Percentiles rank a stretch among this genome's conserved stretches.
phyloP scores from a whole-genome alignment of 2,329 filamentous ascomycete genomes.

The Xylaria polymorpha region DNA sequence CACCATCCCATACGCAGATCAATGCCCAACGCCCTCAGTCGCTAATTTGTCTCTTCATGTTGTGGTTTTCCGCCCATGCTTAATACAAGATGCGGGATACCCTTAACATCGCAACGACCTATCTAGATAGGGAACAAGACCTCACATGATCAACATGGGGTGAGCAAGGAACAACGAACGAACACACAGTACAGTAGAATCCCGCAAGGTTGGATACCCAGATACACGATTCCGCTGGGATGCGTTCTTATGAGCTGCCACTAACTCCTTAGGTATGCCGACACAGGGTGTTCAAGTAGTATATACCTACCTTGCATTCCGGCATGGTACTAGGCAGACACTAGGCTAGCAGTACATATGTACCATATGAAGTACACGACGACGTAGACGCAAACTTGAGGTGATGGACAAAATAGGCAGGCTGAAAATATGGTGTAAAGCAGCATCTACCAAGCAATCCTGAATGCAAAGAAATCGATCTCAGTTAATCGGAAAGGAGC shows the following conservation, averaged over 20 bases:
- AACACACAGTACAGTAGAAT: neutral
- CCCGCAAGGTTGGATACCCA: slow-evolving; percentile 2
- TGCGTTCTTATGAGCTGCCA: neutral
- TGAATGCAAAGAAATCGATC: neutral
- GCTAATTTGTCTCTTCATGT: slow-evolving; percentile 3
- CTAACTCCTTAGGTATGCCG: slow-evolving; percentile 12
- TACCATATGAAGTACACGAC: too few species aligned
- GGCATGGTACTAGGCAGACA: slow-evolving; percentile 7
- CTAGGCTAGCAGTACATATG: neutral
- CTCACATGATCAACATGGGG: neutral
- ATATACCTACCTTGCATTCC: too few species aligned
- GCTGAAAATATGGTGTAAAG: neutral
- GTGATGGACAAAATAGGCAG: neutral
- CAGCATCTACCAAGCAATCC: neutral
- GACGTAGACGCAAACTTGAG: neutral
- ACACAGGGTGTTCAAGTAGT: slow-evolving; percentile 1
- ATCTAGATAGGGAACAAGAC: neutral
- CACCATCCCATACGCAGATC: slow-evolving; percentile 48
- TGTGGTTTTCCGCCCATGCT: neutral
- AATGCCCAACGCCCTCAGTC: slow-evolving; percentile 38
- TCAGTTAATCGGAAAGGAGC: neutral
- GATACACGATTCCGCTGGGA: neutral
- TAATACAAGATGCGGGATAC: neutral
- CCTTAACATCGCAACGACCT: neutral
- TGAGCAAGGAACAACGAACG: neutral